Evolutionary conservation across 331 rosid species (phyloP).

Genomic region (Dryas integrifolia): DNA sequence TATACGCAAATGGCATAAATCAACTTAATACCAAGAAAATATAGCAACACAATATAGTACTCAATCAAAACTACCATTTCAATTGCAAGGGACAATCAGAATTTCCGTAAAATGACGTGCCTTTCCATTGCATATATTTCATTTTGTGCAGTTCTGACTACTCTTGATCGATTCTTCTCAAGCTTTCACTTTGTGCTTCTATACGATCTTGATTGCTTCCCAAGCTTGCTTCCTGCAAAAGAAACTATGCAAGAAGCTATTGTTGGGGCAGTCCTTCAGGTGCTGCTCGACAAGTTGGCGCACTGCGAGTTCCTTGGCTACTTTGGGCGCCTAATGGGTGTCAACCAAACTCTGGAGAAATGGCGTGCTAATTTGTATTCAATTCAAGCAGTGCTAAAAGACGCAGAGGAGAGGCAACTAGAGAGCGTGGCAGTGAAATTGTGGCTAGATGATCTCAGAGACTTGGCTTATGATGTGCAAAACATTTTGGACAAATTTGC

Average conservation of each 20-base stretch:
- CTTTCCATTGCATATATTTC: no score
- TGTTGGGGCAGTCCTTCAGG: background rate
- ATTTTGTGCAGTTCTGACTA: no score
- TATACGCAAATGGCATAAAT: no score
- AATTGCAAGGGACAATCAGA: no score
- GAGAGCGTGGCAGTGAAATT: background rate
- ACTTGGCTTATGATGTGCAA: background rate
- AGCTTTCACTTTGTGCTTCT: no score
- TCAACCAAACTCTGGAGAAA: background rate
- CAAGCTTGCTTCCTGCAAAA: no score
- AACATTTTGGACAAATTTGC: background rate
- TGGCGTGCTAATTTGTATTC: background rate
- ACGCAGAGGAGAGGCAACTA: constrained; percentile 14
- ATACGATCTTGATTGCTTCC: no score
- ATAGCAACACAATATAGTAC: no score
- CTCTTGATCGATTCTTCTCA: no score
- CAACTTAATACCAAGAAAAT: no score
- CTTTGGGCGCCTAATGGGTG: background rate
- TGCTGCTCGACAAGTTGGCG: constrained; percentile 2
- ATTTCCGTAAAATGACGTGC: no score
- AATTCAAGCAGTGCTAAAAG: background rate
- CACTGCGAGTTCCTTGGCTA: background rate
- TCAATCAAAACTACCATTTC: no score
- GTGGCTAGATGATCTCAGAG: background rate
- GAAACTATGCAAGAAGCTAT: background rate